These are phyloP conservation scores for Pyrenochaeta sp. DNA, from an alignment of 2,329 filamentous ascomycete species.

Conservation along the genomic window DNA sequence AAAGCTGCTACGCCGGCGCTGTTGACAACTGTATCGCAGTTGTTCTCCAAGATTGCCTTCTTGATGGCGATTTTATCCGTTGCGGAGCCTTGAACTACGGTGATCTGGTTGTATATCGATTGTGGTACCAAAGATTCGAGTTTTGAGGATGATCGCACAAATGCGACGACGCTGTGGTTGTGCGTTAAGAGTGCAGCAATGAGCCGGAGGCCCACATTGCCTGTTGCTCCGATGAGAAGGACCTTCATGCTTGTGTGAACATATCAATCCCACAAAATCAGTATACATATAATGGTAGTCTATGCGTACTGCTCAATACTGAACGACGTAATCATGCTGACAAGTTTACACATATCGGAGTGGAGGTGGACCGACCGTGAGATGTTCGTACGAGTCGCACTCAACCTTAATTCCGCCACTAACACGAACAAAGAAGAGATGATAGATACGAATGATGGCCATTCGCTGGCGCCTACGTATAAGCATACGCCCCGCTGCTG, in stretches of 20 bases:
- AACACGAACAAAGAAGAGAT: too few relatives aligned
- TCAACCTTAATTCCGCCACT: too few relatives aligned
- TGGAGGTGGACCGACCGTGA: too few relatives aligned
- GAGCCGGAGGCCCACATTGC: conserved; percentile 49
- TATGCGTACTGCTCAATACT: too few relatives aligned
- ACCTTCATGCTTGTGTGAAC: conserved; percentile 51
- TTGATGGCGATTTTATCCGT: conserved; percentile 46
- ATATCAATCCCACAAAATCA: too few relatives aligned
- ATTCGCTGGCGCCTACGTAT: too few relatives aligned
- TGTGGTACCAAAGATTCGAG: conserved; percentile 46
- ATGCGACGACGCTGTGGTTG: conserved; percentile 48
- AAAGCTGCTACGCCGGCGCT: conserved; percentile 51
- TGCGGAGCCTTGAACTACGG: conserved; percentile 50
- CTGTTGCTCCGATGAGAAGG: conserved; percentile 51
- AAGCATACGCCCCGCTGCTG: too few relatives aligned
- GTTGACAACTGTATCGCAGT: conserved; percentile 52
- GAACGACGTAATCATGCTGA: too few relatives aligned
- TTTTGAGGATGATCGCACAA: conserved; percentile 51
- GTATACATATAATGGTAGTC: too few relatives aligned
- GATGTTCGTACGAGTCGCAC: too few relatives aligned
- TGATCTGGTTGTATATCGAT: conserved; percentile 38
- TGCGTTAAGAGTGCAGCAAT: conserved; percentile 47
- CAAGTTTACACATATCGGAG: too few relatives aligned
- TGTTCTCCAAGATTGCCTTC: conserved; percentile 44
- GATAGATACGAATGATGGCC: too few relatives aligned